phyloP scores from a whole-genome alignment of 306 rosid species.

The Alnus rubra region DNA sequence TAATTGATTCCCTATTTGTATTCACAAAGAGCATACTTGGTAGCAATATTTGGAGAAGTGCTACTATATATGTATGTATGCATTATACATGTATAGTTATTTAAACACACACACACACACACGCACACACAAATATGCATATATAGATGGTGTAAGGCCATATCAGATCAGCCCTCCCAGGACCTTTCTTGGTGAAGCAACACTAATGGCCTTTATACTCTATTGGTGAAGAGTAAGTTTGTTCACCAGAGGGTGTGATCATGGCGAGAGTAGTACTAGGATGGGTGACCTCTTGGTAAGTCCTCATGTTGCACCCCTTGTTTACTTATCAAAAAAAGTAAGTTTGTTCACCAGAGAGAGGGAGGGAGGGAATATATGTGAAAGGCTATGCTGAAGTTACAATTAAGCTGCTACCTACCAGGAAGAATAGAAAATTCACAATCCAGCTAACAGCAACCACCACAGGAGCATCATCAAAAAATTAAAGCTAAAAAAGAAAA shows the following conservation, averaged over 20 bases:
- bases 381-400: not conserved
- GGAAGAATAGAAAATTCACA: not conserved
- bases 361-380: not conserved
- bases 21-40: not conserved
- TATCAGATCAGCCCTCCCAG: not conserved
- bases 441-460: not conserved
- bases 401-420: not conserved
- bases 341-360: not conserved
- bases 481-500: not conserved
- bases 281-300: no score
- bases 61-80: not conserved
- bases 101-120: not conserved
- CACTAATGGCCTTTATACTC: not conserved
- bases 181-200: constrained; percentile 2
- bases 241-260: no score
- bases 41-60: not conserved
- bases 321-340: no score
- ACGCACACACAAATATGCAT: not conserved
- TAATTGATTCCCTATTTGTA: not conserved
- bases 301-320: no score
- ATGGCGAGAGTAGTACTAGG: no score
- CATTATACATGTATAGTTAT: not conserved
- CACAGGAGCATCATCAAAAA: not conserved
- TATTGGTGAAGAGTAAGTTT: not conserved
- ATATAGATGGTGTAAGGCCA: not conserved